Conservation (phyloP, 257 asterid species). For the Solanum ossicruentum region DNA sequence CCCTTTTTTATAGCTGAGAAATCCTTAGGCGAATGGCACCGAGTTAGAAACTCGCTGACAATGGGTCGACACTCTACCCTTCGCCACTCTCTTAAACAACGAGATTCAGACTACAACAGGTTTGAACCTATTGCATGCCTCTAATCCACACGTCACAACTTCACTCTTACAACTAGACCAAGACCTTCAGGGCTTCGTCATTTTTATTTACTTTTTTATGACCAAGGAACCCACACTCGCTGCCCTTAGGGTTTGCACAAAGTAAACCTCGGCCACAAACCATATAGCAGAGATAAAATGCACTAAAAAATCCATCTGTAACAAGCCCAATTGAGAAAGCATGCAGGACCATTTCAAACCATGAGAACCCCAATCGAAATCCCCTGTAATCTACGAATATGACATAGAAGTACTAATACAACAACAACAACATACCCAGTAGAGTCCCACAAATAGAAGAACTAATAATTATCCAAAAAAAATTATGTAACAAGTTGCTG, state of each 20-base stretch:
- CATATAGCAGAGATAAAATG: not conserved
- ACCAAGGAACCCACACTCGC: not conserved
- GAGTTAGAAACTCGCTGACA: not conserved
- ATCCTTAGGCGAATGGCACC: not conserved
- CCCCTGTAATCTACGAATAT: not conserved
- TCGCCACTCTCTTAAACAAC: not conserved
- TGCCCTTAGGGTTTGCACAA: not conserved
- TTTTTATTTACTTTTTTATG: not conserved
- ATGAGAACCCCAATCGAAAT: not conserved
- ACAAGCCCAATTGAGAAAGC: not conserved
- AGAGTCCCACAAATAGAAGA: too few species aligned
- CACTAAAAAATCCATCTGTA: not conserved
- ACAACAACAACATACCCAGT: too few species aligned
- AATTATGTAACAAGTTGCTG: constrained; percentile 7
- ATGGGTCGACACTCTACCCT: not conserved
- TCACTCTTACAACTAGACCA: not conserved
- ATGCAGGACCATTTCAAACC: not conserved
- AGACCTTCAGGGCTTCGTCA: not conserved
- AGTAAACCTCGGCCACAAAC: not conserved
- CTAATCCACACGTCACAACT: not conserved
- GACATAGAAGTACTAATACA: not conserved
- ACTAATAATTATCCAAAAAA: not conserved
- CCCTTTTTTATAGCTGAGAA: not conserved
- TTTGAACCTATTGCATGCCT: not conserved
- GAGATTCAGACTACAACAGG: not conserved